Percentiles rank a stretch among this genome's conserved stretches.
Evolutionary conservation across 495 filamentous ascomycete genomes (phyloP).

Genomic region (Thermothielavioides terrestris): DNA sequence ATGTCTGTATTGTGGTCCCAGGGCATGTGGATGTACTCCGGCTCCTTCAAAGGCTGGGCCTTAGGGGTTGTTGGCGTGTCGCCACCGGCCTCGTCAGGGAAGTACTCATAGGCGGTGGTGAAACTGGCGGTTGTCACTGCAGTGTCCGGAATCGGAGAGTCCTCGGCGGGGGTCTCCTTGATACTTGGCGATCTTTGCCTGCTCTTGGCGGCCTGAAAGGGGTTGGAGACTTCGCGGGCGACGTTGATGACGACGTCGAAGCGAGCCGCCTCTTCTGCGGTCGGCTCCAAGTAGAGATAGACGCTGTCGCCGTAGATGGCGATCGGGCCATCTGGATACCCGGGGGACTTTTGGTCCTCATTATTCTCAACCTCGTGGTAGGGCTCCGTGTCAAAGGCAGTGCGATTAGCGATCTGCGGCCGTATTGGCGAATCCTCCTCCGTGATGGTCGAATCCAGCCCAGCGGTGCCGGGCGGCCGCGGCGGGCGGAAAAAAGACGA

Average conservation of each 20-base stretch:
- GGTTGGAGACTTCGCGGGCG: slow-evolving; percentile 86
- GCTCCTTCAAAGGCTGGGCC: slow-evolving; percentile 43
- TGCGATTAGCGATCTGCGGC: slow-evolving; percentile 44
- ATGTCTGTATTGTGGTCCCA: slow-evolving; percentile 99
- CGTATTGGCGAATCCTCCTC: slow-evolving; percentile 78
- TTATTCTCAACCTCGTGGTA: slow-evolving; percentile 46
- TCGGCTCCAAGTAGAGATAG: slow-evolving; percentile 85
- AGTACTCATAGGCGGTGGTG: slow-evolving; percentile 60
- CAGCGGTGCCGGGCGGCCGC: slow-evolving; percentile 20
- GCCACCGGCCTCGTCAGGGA: slow-evolving; percentile 24
- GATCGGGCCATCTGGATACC: slow-evolving; percentile 87
- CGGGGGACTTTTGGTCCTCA: slow-evolving; percentile 76
- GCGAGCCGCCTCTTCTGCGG: slow-evolving; percentile 67
- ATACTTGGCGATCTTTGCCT: slow-evolving; percentile 6
- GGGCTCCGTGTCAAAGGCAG: slow-evolving; percentile 43
- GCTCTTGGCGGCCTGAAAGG: slow-evolving; percentile 49
- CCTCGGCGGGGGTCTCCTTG: slow-evolving; percentile 24
- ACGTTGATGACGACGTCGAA: slow-evolving; percentile 96
- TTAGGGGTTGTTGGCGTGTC: slow-evolving; percentile 53
- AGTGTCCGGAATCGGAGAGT: slow-evolving; percentile 55
- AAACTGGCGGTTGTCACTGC: slow-evolving; percentile 62
- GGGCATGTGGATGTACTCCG: slow-evolving; percentile 90
- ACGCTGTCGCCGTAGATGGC: slow-evolving; percentile 91
- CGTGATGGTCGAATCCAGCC: slow-evolving; percentile 40
- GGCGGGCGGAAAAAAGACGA: slow-evolving; percentile 42